Evolutionary conservation across 2,329 filamentous ascomycete species (phyloP).

Genomic region (Eutypa lata): DNA sequence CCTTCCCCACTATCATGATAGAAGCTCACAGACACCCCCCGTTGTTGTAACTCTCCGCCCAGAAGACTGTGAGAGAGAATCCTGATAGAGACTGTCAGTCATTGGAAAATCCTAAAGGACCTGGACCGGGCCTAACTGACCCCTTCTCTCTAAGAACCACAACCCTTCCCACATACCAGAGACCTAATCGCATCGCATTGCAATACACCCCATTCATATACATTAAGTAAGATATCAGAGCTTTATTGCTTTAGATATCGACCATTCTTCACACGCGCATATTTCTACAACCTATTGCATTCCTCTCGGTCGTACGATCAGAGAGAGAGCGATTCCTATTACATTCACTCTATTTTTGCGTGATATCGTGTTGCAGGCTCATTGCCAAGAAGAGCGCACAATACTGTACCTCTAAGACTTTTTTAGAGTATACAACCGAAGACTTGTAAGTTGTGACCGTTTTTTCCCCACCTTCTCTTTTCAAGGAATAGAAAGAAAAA

Average conservation of each 20-base stretch:
- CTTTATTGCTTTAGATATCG: not conserved
- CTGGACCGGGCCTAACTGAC: not conserved
- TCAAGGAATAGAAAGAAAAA: conserved; percentile 2
- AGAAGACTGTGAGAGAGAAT: conserved; percentile 1
- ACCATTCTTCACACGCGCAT: not conserved
- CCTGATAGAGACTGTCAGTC: conserved; percentile 1
- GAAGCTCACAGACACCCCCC: conserved; percentile 13
- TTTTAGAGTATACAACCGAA: conserved; percentile 9
- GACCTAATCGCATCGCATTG: too few relatives aligned
- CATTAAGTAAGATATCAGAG: not conserved
- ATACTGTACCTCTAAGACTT: conserved; percentile 6
- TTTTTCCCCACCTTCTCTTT: conserved; percentile 8
- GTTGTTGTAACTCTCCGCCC: conserved; percentile 12
- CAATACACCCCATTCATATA: too few relatives aligned
- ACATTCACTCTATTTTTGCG: conserved; percentile 11
- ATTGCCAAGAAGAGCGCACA: conserved; percentile 12
- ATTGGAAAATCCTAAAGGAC: too few relatives aligned
- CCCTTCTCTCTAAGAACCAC: conserved; percentile 25
- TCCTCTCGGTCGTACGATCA: not conserved
- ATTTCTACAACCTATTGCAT: not conserved
- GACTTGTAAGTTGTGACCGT: conserved; percentile 13
- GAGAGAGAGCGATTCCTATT: not conserved
- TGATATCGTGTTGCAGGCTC: conserved; percentile 18
- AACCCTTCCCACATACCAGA: not conserved
- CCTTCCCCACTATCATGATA: conserved; percentile 22